Evolutionary conservation across 768 basidiomycete genomes (phyloP).

Genomic region (Lactarius hatsudake): DNA sequence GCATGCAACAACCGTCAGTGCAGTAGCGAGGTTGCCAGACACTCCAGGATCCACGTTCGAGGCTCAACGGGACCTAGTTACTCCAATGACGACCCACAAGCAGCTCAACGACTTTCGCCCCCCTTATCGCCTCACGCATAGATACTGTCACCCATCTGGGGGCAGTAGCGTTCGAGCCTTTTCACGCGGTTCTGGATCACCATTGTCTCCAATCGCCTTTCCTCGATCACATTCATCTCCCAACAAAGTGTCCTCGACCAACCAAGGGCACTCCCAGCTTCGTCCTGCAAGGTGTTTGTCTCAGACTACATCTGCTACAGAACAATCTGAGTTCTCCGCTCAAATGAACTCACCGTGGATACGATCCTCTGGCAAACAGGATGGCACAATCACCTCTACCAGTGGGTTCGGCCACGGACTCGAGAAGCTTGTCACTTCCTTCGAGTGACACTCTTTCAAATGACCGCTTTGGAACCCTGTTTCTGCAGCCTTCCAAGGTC

Average conservation of each 20-base stretch:
- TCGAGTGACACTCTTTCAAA: not conserved
- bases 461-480: conserved; percentile 1
- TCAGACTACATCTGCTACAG: not conserved
- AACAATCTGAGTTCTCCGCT: not conserved
- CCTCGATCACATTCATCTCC: not conserved
- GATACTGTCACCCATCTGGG: conserved; percentile 11
- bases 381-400: not conserved
- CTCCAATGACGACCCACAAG: conserved; percentile 1
- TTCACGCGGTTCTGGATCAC: not conserved
- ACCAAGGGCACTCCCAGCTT: not conserved
- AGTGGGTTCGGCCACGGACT: not conserved
- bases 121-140: conserved; percentile 13
- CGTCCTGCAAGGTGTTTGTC: not conserved
- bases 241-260: not conserved
- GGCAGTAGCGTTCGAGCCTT: conserved; percentile 3
- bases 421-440: not conserved
- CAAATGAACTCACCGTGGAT: not conserved
- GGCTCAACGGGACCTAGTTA: not conserved
- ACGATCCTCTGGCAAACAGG: not conserved
- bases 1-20: not conserved
- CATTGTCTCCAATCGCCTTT: not conserved
- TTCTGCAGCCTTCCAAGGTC: not conserved
- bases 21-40: not conserved
- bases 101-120: not conserved
- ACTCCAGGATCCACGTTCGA: not conserved